A percentile compares a stretch with the other conserved stretches of the same genome.
These are phyloP conservation scores for Phytomonas francai DNA, from an alignment of 208 protist genomes.

Conservation along the genomic window DNA sequence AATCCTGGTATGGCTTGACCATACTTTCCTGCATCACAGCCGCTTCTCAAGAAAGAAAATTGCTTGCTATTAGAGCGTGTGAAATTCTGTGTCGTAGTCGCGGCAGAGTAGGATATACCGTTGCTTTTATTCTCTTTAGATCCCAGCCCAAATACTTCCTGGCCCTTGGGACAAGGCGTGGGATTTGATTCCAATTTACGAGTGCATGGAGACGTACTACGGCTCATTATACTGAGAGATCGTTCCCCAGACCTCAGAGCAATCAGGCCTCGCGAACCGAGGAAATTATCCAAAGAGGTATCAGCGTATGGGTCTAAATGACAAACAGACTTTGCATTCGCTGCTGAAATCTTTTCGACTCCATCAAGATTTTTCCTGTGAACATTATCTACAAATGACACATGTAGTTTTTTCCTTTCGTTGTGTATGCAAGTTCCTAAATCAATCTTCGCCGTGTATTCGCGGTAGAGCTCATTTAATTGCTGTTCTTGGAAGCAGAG, in stretches of 20 bases:
- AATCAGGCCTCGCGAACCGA: constrained; percentile 47
- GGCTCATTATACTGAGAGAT: constrained; percentile 66
- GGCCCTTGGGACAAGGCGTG: constrained; percentile 42
- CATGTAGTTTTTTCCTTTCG: constrained; percentile 10
- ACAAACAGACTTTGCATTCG: constrained; percentile 25
- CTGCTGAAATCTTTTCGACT: constrained; percentile 32
- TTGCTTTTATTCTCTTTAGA: background rate
- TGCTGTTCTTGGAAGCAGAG: constrained; percentile 64
- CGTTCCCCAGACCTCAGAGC: constrained; percentile 30
- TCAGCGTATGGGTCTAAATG: constrained; percentile 25
- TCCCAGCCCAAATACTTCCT: constrained; percentile 28
- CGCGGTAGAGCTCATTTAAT: constrained; percentile 52
- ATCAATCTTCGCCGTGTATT: constrained; percentile 57
- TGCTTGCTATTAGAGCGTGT: background rate
- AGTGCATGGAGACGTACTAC: constrained; percentile 53
- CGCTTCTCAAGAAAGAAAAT: background rate
- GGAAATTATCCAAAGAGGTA: constrained; percentile 15
- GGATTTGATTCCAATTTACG: constrained; percentile 56
- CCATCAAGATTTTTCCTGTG: constrained; percentile 49
- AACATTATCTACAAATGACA: constrained; percentile 64
- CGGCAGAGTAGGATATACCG: background rate
- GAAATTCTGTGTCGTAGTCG: background rate
- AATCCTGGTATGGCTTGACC: background rate
- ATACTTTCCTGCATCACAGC: background rate
- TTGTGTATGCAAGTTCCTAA: constrained; percentile 25